Conservation (phyloP, 805 yeast genomes). For the Starmerella stellata region DNA sequence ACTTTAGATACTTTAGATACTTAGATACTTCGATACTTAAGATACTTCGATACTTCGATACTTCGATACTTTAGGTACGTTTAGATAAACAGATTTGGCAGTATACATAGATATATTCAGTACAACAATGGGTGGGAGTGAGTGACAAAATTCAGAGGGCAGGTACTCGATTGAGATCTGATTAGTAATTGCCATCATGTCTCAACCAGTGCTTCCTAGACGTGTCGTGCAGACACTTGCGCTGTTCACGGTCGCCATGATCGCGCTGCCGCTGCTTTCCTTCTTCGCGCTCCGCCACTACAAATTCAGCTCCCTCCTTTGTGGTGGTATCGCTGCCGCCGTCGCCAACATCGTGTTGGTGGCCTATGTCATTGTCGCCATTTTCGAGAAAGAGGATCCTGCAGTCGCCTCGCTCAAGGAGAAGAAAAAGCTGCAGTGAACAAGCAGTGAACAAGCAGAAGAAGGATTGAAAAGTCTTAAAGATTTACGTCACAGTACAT, state of each 20-base stretch:
- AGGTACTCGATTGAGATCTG: no score
- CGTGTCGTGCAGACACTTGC: constrained; percentile 33
- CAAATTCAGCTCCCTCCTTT: constrained; percentile 28
- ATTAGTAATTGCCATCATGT: no score
- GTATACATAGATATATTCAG: no score
- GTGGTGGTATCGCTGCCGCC: constrained; percentile 59
- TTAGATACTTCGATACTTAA: no score
- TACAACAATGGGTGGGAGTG: no score
- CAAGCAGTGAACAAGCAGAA: no score
- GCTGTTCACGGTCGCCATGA: constrained; percentile 55
- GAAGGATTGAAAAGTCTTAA: no score
- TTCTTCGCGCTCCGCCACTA: constrained; percentile 30
- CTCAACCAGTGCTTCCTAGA: constrained; percentile 9
- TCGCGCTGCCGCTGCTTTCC: constrained; percentile 38
- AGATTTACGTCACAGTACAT: constrained; percentile 59
- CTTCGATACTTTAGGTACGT: no score
- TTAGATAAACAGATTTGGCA: no score
- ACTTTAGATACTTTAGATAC: no score
- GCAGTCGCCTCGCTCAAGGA: background rate
- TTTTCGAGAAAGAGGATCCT: constrained; percentile 34
- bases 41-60: no score
- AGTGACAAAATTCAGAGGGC: no score
- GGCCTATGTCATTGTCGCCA: constrained; percentile 52
- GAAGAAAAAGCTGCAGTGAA: constrained; percentile 8
- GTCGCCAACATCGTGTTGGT: constrained; percentile 53